A percentile compares a stretch with the other conserved stretches of the same genome.
Conservation (phyloP, 148 eudicot genomes). For the Rhododendron molle region DNA sequence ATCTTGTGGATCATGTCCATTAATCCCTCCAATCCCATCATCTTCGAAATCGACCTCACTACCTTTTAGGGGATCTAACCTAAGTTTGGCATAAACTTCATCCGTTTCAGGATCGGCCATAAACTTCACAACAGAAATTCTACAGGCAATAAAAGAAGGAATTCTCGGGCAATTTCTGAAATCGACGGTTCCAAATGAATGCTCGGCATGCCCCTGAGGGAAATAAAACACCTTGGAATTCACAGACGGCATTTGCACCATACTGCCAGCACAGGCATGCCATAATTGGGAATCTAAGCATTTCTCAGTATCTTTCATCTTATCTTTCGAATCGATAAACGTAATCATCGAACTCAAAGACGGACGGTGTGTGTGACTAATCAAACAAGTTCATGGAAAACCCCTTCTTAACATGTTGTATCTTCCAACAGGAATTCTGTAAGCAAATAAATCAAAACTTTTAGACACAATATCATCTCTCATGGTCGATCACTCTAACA, state of each 20-base stretch:
- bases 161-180: slow-evolving; percentile 51
- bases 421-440: slow-evolving; percentile 2
- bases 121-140: slow-evolving; percentile 54
- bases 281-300: slow-evolving; percentile 89
- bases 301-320: slow-evolving; percentile 50
- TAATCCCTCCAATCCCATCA: slow-evolving; percentile 22
- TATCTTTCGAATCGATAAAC: slow-evolving; percentile 74
- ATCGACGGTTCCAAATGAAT: slow-evolving; percentile 58
- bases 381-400: slow-evolving; percentile 1
- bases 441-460: background rate
- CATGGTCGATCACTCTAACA: background rate
- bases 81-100: slow-evolving; percentile 73
- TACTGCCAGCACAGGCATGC: slow-evolving; percentile 99
- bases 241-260: slow-evolving; percentile 85
- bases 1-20: slow-evolving; percentile 38
- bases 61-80: slow-evolving; percentile 36
- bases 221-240: slow-evolving; percentile 69
- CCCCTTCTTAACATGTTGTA: background rate
- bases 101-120: slow-evolving; percentile 85
- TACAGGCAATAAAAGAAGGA: slow-evolving; percentile 58
- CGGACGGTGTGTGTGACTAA: background rate
- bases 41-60: slow-evolving; percentile 43
- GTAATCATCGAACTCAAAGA: slow-evolving; percentile 48
- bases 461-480: background rate
- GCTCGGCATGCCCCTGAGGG: slow-evolving; percentile 87